Evolutionary conservation across 2,329 filamentous ascomycete species (phyloP), one percentile per base, ranked within the genome.

Genomic region (Fusarium cyanostomum): DNA sequence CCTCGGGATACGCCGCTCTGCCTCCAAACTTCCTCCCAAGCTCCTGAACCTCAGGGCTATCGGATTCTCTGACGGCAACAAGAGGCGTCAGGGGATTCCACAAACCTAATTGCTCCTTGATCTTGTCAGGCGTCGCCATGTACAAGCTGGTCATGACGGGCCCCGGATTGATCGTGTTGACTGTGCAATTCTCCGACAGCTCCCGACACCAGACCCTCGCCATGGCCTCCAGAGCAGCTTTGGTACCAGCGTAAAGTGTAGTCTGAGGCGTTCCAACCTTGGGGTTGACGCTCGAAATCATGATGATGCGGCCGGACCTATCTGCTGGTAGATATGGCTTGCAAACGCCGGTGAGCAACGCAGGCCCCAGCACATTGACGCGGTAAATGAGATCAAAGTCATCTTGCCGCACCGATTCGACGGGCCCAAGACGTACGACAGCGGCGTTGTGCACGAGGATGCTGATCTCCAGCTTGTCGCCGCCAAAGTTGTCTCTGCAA

Each of bases 161-260:
- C 11, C 71, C 69, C 2, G 86, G 84, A 0, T 85, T 84, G 3
- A 84, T 85, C 0, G 84, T 84, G 65, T 88, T 88, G 71, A 88
- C 80, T 3, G 83, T 81, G 71, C 85, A 8, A 84, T 87, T 24
- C 79, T 81, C 18, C 63, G 86, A 84, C 12, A 88, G 75, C 74
- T 88, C 86, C 16, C 85, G 79, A 6, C 83, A 79, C 86, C 86
- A 88, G 0, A 83, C 82, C 16, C 86, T 78, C n/a, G 86, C 87
- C 82, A 88, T 86, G 33, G 83, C 81, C 71, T 89, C 86, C 8
- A 88, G 72, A 0, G 86, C 85, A 2, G 83, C 86, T 70, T 89
- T 88, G 45, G 82, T 86, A n/a, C 84, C 86, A 9, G 83, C 84
- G 67, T 88, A 89, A 43, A 88, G 79, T 10, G 81, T 82, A 64